Conservation (phyloP, 768 basidiomycete genomes). For the Podaxis mareebaensis region DNA sequence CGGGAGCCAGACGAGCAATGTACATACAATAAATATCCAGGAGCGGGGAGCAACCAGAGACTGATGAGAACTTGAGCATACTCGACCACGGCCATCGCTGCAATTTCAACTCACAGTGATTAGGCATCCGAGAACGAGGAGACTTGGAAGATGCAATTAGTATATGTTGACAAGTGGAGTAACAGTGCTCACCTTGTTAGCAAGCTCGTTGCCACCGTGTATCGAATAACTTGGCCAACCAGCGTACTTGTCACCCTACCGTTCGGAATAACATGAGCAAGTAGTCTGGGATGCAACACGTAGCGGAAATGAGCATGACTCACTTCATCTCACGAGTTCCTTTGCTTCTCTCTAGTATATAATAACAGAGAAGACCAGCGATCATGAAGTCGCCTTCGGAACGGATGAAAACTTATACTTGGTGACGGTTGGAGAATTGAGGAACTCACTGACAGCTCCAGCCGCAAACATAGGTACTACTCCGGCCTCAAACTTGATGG, state of each 20-base stretch:
- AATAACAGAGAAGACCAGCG: constrained; percentile 17
- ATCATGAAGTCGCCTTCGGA: constrained; percentile 17
- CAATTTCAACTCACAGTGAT: constrained; percentile 13
- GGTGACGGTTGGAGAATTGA: neutral
- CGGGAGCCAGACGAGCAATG: no score
- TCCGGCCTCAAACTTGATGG: neutral
- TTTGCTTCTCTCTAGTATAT: constrained; percentile 14
- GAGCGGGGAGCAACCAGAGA: neutral
- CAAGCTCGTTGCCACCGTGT: constrained; percentile 17
- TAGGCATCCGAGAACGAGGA: constrained; percentile 16
- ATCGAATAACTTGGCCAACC: constrained; percentile 16
- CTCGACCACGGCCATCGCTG: neutral
- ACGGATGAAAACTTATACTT: neutral
- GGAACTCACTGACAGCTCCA: neutral
- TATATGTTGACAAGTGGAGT: neutral
- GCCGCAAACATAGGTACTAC: neutral
- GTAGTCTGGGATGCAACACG: neutral
- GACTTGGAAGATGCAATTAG: constrained; percentile 1
- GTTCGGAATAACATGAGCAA: neutral
- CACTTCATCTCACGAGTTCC: constrained; percentile 6
- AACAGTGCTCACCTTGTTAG: constrained; percentile 17
- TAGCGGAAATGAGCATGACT: neutral
- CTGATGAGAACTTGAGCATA: neutral
- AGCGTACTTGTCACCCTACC: constrained; percentile 13
- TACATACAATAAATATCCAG: neutral